phyloP scores from a whole-genome alignment of 129 eudicot species.

The Silybum marianum region DNA sequence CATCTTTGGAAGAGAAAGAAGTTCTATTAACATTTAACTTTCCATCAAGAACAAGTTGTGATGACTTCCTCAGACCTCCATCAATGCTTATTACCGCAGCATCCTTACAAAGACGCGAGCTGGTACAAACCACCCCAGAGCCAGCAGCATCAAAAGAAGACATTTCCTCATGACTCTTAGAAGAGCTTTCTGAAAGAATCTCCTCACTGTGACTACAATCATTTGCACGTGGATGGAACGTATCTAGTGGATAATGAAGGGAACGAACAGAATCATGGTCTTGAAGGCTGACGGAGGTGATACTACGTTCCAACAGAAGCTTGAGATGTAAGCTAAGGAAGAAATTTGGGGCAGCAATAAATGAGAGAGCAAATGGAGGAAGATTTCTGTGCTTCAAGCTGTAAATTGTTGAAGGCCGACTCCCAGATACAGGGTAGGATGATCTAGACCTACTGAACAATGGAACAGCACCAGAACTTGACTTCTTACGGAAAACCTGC shows the following conservation, averaged over 20 bases:
- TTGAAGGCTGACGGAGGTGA: constrained; percentile 49
- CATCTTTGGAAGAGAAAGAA: constrained; percentile 21
- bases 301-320: constrained; percentile 65
- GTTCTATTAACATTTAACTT: background rate
- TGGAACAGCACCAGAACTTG: constrained; percentile 27
- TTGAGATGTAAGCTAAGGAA: constrained; percentile 72
- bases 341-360: constrained; percentile 75
- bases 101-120: constrained; percentile 15
- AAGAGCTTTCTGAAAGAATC: constrained; percentile 31
- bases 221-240: constrained; percentile 9
- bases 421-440: constrained; percentile 30
- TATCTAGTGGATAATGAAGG: constrained; percentile 22
- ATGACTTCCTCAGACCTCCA: constrained; percentile 14
- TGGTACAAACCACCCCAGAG: constrained; percentile 11
- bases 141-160: constrained; percentile 18
- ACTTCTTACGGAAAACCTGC: constrained; percentile 48
- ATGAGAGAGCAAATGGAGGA: constrained; percentile 72
- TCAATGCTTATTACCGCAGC: constrained; percentile 23
- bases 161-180: constrained; percentile 14
- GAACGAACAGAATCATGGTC: constrained; percentile 33
- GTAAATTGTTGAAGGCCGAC: constrained; percentile 34
- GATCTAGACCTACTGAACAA: constrained; percentile 44
- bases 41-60: constrained; percentile 38
- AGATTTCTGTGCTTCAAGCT: constrained; percentile 44
- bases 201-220: constrained; percentile 25